A percentile compares a stretch with the other conserved stretches of the same genome.
These are phyloP conservation scores for Saccharum spontaneum DNA, from an alignment of 176 grass and related monocot species.

Conservation along the genomic window DNA sequence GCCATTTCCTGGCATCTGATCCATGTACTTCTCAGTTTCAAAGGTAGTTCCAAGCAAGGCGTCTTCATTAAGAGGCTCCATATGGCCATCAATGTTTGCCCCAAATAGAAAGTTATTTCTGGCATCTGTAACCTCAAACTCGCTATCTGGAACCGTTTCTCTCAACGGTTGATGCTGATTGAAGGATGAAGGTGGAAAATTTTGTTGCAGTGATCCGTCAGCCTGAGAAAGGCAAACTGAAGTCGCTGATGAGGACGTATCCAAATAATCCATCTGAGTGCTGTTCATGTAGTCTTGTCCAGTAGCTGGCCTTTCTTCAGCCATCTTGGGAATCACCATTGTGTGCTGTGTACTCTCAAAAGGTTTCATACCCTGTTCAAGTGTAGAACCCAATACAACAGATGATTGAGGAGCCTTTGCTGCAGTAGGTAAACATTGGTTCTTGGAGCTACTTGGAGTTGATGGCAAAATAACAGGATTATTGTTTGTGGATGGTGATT, in stretches of 20 bases:
- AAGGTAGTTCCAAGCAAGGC: constrained; percentile 51
- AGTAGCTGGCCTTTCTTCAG: constrained; percentile 44
- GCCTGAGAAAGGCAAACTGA: constrained; percentile 75
- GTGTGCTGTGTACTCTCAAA: constrained; percentile 40
- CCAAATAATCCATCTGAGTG: constrained; percentile 63
- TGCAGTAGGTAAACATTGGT: constrained; percentile 36
- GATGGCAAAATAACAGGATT: constrained; percentile 48
- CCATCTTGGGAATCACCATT: constrained; percentile 49
- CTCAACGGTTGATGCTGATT: constrained; percentile 53
- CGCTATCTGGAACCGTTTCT: constrained; percentile 49
- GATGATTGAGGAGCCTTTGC: constrained; percentile 61
- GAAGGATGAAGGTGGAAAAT: constrained; percentile 61
- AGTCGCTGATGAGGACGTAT: constrained; percentile 78
- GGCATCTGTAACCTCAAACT: constrained; percentile 62
- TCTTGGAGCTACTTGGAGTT: constrained; percentile 47
- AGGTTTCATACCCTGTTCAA: constrained; percentile 41
- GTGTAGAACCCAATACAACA: constrained; percentile 39
- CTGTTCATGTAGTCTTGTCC: constrained; percentile 54
- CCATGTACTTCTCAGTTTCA: constrained; percentile 59
- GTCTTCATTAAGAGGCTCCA: constrained; percentile 57
- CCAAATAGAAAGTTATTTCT: constrained; percentile 74
- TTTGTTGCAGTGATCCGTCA: constrained; percentile 67
- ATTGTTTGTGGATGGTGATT: constrained; percentile 50
- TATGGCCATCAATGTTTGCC: constrained; percentile 63
- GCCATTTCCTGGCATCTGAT: constrained; percentile 52